Base-by-base conservation (phyloP, 768 basidiomycete genomes). In the Dentipellis fragilis region DNA sequence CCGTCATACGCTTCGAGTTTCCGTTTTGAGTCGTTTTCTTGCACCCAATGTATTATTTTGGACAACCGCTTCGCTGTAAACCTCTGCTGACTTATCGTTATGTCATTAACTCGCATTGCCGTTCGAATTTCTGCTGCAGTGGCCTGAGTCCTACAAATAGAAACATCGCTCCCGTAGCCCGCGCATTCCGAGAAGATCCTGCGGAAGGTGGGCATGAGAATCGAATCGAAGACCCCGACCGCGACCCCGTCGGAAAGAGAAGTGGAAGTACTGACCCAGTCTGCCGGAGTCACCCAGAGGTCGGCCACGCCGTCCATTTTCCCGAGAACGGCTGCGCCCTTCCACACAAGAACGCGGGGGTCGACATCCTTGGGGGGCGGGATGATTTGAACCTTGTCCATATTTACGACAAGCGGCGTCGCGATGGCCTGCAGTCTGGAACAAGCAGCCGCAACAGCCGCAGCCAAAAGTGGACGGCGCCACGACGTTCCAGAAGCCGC, bases 311-410 rank as follows among this genome's bases (percentile, higher is more conserved):
- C 83, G 52, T 99, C 96, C 81, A 98, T 87, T 70, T 91, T 90
- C 23, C 86, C 89, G 42, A 97, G 80, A 11, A 94, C 91, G 8
- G 87, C 81, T 6, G 87, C 92, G 10, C 96, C 96, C 68, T 97
- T 97, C 96, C 96, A 99, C 14, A 84, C 84, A 35, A 98, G 78
- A 38, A 92, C 84, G 22, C 83, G 80, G 5, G 91, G 92, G 69
- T 98, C 93, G 46, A 97, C 69, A 58, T 93, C 91, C 67, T 93
- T 88, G 1, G 94, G 93, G 2, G 93, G 87, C n/a, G 93, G 90
- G 48, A 98, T 88, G 57, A 96, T 89, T 60, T 87, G 83, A 7
- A 95, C 87, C 63, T 87, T 89, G 65, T 89, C 86, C 83, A 93
- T 90, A 65, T 84, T 85, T 14, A 80, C 78, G 14, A 90, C 85